Evolutionary conservation across 2,329 filamentous ascomycete species (phyloP).

Genomic region (Cordyceps javanica): DNA sequence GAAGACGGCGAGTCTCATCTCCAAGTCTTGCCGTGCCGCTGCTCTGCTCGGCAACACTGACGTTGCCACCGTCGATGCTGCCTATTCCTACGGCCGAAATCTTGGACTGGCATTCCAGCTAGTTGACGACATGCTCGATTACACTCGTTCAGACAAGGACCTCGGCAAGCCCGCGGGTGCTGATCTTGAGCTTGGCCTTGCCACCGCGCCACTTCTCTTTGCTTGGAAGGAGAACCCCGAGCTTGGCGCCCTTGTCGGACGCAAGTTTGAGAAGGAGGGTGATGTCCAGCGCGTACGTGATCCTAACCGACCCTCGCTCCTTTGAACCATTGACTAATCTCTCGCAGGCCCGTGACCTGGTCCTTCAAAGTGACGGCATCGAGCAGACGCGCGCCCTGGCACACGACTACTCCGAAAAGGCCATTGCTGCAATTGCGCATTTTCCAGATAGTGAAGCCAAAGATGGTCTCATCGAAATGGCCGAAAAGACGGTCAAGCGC

Average conservation of each 20-base stretch:
- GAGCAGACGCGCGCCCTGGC: slow-evolving; percentile 88
- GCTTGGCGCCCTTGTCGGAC: slow-evolving; percentile 79
- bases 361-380: slow-evolving; percentile 76
- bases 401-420: slow-evolving; percentile 83
- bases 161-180: slow-evolving; percentile 93
- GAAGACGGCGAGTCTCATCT: slow-evolving; percentile 92
- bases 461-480: slow-evolving; percentile 87
- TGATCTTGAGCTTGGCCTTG: slow-evolving; percentile 86
- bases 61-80: slow-evolving; percentile 75
- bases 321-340: not conserved
- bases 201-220: slow-evolving; percentile 89
- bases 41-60: slow-evolving; percentile 78
- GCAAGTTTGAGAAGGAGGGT: slow-evolving; percentile 79
- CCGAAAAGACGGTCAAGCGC: slow-evolving; percentile 81
- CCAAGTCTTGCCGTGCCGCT: slow-evolving; percentile 87
- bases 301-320: not conserved
- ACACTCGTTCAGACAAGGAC: slow-evolving; percentile 77
- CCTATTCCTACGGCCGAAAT: slow-evolving; percentile 90
- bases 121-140: slow-evolving; percentile 96
- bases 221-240: slow-evolving; percentile 88
- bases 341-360: slow-evolving; percentile 74
- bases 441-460: slow-evolving; percentile 97
- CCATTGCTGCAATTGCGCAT: slow-evolving; percentile 71
- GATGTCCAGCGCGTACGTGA: slow-evolving; percentile 76
- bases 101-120: slow-evolving; percentile 93